Evolutionary conservation across 2,329 filamentous ascomycete genomes (phyloP), one percentile per base, ranked within the genome.

Genomic region (Fusarium globosum): DNA sequence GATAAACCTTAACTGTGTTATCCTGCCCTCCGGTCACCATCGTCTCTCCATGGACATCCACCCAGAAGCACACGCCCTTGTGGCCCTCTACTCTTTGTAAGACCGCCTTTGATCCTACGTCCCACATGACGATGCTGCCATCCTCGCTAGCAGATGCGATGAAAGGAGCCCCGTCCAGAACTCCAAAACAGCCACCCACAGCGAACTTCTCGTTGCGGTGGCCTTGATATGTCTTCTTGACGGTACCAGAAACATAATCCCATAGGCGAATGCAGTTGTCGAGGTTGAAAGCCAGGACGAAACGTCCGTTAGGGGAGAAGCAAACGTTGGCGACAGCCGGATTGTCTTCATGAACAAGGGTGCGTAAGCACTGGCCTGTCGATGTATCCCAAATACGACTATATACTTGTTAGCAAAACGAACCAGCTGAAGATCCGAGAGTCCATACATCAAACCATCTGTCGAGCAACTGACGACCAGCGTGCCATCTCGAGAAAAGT

Each of bases 141-240:
- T 98, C 94, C 81, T 98, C 96, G 81, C 94, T 97, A 0, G 95
- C 94, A 39, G 93, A 93, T 1, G 91, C 93, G 21, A 95, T 89
- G 77, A 97, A 97, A 0, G 86, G 79, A 30, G 80, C 77, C 7
- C 77, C 80, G 18, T 78, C 83, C 48, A 83, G 77, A 60, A 89
- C 87, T 18, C 94, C 95, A 79, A 98, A 98, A 45, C 92, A 92
- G 8, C 95, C 94, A 6, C 90, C 90, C n/a, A 98, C 87, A 73
- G 94, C 96, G 82, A 93, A 98, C 69, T 92, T 92, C 61, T 90
- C 87, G 81, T 99, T 99, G 61, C 86, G 84, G 79, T 98, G 96
- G 1, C 96, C 96, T 81, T 98, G 95, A 82, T 98, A 99, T 20
- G 96, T 99, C 87, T 99, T 99, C 78, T 97, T 92, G 76, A 96